These are phyloP conservation scores for Solanum appendiculatum DNA, from an alignment of 257 asterid genomes.

Conservation along the genomic window DNA sequence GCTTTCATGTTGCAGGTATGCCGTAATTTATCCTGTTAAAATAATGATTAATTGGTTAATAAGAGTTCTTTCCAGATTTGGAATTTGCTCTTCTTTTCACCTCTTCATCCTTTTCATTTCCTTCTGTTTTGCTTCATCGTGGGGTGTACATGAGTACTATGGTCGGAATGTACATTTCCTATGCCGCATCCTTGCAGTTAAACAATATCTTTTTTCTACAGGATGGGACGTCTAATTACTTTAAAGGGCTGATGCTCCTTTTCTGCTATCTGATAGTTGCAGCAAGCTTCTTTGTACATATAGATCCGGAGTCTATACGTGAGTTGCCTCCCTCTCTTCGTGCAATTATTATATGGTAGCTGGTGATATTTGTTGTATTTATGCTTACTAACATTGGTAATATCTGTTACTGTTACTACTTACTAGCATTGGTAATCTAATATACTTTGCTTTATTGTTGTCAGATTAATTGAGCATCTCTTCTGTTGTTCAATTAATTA, in stretches of 20 bases:
- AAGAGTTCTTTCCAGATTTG: neutral
- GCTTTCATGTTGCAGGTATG: slow-evolving; percentile 55
- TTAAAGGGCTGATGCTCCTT: slow-evolving; percentile 85
- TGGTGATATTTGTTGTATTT: neutral
- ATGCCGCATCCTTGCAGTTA: neutral
- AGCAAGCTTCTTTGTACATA: slow-evolving; percentile 83
- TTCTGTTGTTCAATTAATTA: neutral
- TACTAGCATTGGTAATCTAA: neutral
- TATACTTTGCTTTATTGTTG: neutral
- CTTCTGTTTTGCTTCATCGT: neutral
- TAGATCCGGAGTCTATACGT: slow-evolving; percentile 56
- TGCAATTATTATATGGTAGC: neutral
- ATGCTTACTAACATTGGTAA: neutral
- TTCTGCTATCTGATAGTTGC: slow-evolving; percentile 81
- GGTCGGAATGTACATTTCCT: neutral
- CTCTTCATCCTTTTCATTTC: neutral
- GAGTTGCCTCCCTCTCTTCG: slow-evolving; percentile 15
- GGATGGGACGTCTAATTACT: slow-evolving; percentile 89
- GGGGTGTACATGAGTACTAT: neutral
- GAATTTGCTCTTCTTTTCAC: neutral
- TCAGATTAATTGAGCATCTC: neutral
- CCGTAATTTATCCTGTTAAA: neutral
- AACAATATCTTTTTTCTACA: slow-evolving; percentile 9
- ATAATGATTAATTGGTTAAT: neutral
- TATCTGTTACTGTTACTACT: neutral